Base-by-base conservation (phyloP, 2,329 filamentous ascomycete species). In the Amauroascus niger region DNA sequence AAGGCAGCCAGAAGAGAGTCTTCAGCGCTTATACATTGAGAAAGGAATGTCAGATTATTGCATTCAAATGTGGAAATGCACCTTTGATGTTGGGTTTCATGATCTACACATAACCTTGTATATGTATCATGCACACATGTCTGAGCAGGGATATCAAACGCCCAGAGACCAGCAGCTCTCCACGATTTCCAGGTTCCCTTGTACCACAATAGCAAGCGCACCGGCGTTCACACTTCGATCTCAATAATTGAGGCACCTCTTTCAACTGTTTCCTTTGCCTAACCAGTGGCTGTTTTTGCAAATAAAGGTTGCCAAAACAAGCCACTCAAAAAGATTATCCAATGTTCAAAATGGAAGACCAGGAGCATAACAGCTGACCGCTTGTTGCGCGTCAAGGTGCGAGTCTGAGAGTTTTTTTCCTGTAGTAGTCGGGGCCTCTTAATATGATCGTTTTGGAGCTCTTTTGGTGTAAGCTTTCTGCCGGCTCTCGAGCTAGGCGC, bases 61-160 rank as follows among this genome's bases (percentile, higher is more conserved):
- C 7, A 22, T 22, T 6, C 4, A 37, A 37, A 9, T 35, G 14
- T 7, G 9, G 18, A 47, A 35, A 9, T n/a, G n/a, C n/a, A 22
- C 20, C 16, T 39, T 9, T 24, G 7, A 9, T 22, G 39, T 22
- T 14, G 33, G 6, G 46, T 49, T 49, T 39, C 46, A 49, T 49
- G 32, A 49, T 39, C 46, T 22, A 16, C 46, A 49, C 9, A 47
- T 18, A 33, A 47, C 44, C 44, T 33, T 33, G 44, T 37, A 13
- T 6, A 26, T 18, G 46, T 39, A 49, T 30, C 41, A 45, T 43
- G 40, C 22, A 13, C 40, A 24, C 40, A 35, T 37, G 45, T 30
- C 13, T 3, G 32, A 28, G 32, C 45, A 35, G 11, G 45, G 45
- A 37, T 48, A 24, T 35, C 45, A 48, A 26, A 24, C 18, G 30